phyloP scores from a whole-genome alignment of 257 asterid genomes.

The Capsicum rhomboideum region DNA sequence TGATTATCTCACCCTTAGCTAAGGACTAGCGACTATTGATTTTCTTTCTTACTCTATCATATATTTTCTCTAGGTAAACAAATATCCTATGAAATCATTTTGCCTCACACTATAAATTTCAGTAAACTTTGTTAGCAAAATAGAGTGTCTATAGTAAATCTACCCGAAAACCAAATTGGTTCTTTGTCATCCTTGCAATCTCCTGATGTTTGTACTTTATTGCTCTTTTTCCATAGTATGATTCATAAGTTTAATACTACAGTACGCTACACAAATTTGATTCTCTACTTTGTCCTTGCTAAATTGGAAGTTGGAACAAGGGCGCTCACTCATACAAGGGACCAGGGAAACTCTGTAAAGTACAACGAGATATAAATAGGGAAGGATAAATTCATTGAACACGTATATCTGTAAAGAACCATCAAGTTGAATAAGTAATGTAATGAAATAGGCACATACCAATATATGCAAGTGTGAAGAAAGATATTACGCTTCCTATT shows the following conservation, averaged over 20 bases:
- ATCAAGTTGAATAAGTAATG: not conserved
- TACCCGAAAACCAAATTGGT: not conserved
- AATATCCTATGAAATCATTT: not conserved
- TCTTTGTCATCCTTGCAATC: not conserved
- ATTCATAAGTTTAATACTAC: not conserved
- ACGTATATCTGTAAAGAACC: not conserved
- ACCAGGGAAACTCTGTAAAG: not conserved
- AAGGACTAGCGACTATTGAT: too few species aligned
- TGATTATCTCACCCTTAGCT: not conserved
- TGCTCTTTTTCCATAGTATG: not conserved
- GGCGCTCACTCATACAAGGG: not conserved
- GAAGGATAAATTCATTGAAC: constrained; percentile 4
- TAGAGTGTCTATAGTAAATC: not conserved
- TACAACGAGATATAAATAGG: not conserved
- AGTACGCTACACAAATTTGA: not conserved
- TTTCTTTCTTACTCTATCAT: not conserved
- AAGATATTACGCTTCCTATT: constrained; percentile 75
- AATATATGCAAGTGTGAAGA: constrained; percentile 71
- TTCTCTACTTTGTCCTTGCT: not conserved
- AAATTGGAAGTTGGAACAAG: not conserved
- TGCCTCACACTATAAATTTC: not conserved
- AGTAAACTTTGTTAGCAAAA: not conserved
- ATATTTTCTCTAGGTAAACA: not conserved
- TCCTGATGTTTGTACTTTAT: not conserved
- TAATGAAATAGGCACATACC: constrained; percentile 36